A percentile compares a stretch with the other conserved stretches of the same genome.
phyloP scores from a whole-genome alignment of 805 yeast genomes.

The Candida sanyiensis region DNA sequence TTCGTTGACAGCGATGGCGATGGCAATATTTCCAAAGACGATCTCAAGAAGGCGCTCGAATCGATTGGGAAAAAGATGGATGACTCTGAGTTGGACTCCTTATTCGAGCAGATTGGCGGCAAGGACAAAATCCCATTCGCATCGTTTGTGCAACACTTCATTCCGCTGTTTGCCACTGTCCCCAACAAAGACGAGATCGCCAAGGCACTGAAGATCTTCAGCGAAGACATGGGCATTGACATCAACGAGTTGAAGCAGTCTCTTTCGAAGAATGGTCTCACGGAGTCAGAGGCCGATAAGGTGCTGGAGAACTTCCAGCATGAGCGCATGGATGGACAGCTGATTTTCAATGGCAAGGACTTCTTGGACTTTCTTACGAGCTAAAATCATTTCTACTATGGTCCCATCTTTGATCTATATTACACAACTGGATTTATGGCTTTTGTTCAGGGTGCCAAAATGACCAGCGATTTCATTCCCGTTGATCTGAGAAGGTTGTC shows the following conservation, averaged over 20 bases:
- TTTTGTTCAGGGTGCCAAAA: neutral
- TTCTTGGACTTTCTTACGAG: constrained; percentile 43
- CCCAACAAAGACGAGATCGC: constrained; percentile 47
- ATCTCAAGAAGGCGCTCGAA: constrained; percentile 48
- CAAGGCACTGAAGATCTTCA: constrained; percentile 54
- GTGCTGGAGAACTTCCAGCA: neutral
- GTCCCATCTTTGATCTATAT: constrained; percentile 2
- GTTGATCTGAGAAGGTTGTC: too few species aligned
- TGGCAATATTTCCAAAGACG: constrained; percentile 51
- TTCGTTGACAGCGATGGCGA: constrained; percentile 80
- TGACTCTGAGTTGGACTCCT: constrained; percentile 38
- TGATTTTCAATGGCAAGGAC: constrained; percentile 52
- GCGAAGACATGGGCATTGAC: constrained; percentile 39
- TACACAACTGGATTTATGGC: neutral
- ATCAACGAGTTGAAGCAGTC: constrained; percentile 43
- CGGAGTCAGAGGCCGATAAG: constrained; percentile 40
- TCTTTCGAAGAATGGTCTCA: constrained; percentile 40
- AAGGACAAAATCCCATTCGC: constrained; percentile 47
- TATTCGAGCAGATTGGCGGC: constrained; percentile 31
- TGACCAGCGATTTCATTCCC: neutral
- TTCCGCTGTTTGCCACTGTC: constrained; percentile 45
- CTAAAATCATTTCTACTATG: constrained; percentile 1
- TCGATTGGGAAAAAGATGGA: constrained; percentile 43
- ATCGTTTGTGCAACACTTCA: constrained; percentile 58
- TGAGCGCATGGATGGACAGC: constrained; percentile 50